Evolutionary conservation across 371 early-diverging fungal genomes (phyloP), one percentile per base, ranked within the genome.

Genomic region (Mortierella sp.): DNA sequence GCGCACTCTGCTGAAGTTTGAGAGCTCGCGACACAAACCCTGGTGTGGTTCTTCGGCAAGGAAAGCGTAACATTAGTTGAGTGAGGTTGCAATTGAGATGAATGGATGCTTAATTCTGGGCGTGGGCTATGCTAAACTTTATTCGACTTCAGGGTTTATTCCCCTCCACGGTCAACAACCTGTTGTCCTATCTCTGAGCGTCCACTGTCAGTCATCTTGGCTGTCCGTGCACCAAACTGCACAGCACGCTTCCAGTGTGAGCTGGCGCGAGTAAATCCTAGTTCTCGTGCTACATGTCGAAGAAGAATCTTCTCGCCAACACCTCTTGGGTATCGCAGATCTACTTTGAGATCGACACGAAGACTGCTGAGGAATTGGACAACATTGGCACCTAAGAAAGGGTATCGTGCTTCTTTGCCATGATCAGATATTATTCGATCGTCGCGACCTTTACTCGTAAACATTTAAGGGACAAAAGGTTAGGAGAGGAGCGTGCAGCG

Each of bases 161-260:
- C 49, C 18, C 12, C 52, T 9, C 66, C 45, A 35, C 75, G 63
- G 12, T 64, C 45, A 14, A 84, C 81, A 28, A 77, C 72, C 62
- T 85, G 77, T 60, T 91, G 88, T 18, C 94, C 95, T 62, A 89
- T 90, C 72, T 94, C 92, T 43, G 85, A 65, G 11, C 89, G 79
- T 49, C 84, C 81, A 49, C 87, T 89, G 22, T 84, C 88, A 18
- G 92, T 92, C 97, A 98, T 97, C 84, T 96, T 97, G 16, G 97
- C 97, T 0, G 96, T 96, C 45, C 95, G 88, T 1, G 97, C 96
- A 2, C 99, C 99, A 89, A 98, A 98, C 80, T 98, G 99, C 57
- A 98, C 95, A 0, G 99, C 99, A 20, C 97, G 89, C 72, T 98
- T 98, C 90, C 89, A 89, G 55, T 90, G 87, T 0, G 78, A 78